Conservation (phyloP, 129 eudicot species). For the Heracleum sosnowskyi region DNA sequence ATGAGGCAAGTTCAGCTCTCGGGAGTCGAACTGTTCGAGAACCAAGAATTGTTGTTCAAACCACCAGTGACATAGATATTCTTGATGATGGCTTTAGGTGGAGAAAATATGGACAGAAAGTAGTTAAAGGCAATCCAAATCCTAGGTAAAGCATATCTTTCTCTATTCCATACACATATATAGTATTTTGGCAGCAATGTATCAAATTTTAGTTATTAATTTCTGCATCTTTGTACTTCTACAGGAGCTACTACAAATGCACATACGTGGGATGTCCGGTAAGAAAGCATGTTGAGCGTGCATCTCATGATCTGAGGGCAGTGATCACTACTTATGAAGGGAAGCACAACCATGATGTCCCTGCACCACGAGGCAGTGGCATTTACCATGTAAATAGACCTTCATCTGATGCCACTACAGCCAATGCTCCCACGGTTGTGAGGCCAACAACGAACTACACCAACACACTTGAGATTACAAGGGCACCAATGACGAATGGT, state of each 20-base stretch:
- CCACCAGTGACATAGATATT: slow-evolving; percentile 91
- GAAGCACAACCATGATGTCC: slow-evolving; percentile 95
- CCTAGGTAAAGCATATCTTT: slow-evolving; percentile 48
- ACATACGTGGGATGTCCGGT: slow-evolving; percentile 79
- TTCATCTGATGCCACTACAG: slow-evolving; percentile 27
- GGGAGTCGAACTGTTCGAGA: slow-evolving; percentile 78
- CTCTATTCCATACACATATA: background rate
- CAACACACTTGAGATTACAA: slow-evolving; percentile 25
- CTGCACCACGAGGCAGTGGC: slow-evolving; percentile 93
- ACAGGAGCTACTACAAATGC: slow-evolving; percentile 96
- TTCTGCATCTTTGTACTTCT: slow-evolving; percentile 3
- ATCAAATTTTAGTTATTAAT: slow-evolving; percentile 6
- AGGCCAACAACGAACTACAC: slow-evolving; percentile 48
- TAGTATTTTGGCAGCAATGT: background rate
- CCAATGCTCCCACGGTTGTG: slow-evolving; percentile 36
- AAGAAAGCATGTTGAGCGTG: slow-evolving; percentile 89
- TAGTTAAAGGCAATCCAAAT: slow-evolving; percentile 93
- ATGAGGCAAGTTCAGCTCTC: slow-evolving; percentile 66
- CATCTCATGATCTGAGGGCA: slow-evolving; percentile 79
- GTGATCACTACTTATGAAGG: slow-evolving; percentile 99
- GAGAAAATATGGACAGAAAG: slow-evolving; percentile 98
- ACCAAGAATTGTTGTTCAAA: slow-evolving; percentile 89
- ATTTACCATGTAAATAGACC: slow-evolving; percentile 47
- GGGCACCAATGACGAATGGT: slow-evolving; percentile 29
- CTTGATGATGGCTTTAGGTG: slow-evolving; percentile 97